These are phyloP conservation scores for Protomyces arabidopsidicola DNA, from an alignment of 1,139 yeast species.

Conservation along the genomic window DNA sequence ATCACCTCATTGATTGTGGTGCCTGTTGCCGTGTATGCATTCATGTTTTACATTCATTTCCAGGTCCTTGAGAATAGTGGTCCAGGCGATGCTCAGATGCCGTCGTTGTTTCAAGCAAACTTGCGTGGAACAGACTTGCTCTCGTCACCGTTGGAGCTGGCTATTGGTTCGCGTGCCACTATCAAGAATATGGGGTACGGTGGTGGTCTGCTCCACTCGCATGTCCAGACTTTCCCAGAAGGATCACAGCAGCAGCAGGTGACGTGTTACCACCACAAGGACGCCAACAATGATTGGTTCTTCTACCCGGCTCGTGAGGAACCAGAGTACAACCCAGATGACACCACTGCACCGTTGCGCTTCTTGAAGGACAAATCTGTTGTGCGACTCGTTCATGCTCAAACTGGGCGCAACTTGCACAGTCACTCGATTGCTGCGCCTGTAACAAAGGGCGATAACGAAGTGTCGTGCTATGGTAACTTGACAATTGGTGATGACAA, in stretches of 20 bases:
- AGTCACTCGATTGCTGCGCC: slow-evolving; percentile 83
- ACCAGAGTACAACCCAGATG: slow-evolving; percentile 40
- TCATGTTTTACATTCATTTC: slow-evolving; percentile 78
- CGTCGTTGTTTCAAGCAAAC: slow-evolving; percentile 93
- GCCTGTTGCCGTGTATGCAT: slow-evolving; percentile 66
- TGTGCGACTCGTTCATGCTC: slow-evolving; percentile 71
- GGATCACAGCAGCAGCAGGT: slow-evolving; percentile 97
- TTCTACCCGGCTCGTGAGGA: slow-evolving; percentile 64
- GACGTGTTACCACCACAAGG: slow-evolving; percentile 90
- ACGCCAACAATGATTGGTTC: slow-evolving; percentile 83
- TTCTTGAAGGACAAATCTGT: slow-evolving; percentile 66
- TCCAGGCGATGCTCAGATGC: slow-evolving; percentile 96
- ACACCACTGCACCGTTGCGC: slow-evolving; percentile 41
- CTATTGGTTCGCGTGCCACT: slow-evolving; percentile 73
- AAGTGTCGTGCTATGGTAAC: slow-evolving; percentile 93
- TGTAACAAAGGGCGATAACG: slow-evolving; percentile 55
- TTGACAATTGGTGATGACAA: slow-evolving; percentile 77
- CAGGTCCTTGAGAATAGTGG: slow-evolving; percentile 71
- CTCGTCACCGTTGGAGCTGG: slow-evolving; percentile 83
- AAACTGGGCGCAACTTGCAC: slow-evolving; percentile 86
- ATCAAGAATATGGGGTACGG: slow-evolving; percentile 86
- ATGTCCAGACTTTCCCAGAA: slow-evolving; percentile 85
- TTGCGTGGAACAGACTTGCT: slow-evolving; percentile 72
- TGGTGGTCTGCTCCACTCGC: slow-evolving; percentile 92
- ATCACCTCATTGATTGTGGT: slow-evolving; percentile 61